A percentile compares a stretch with the other conserved stretches of the same genome.
phyloP scores from a whole-genome alignment of 106 monocot genomes.

The Acorus calamus region DNA sequence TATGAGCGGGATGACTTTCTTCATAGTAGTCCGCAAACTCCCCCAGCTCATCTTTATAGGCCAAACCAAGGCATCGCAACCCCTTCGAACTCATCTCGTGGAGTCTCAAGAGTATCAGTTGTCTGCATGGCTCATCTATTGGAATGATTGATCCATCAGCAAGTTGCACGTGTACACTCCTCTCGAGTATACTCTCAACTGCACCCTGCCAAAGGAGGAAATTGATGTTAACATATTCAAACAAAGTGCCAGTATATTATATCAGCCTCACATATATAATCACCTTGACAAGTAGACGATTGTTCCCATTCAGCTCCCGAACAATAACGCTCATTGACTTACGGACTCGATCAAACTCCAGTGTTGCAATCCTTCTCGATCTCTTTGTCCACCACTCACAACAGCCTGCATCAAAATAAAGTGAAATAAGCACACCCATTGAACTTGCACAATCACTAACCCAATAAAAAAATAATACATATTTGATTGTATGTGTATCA shows the following conservation, averaged over 20 bases:
- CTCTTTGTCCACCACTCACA: conserved; percentile 75
- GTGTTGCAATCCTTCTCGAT: conserved; percentile 46
- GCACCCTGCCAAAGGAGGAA: conserved; percentile 37
- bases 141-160: conserved; percentile 50
- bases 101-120: conserved; percentile 32
- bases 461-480: background rate
- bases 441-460: background rate
- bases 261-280: background rate
- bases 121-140: conserved; percentile 31
- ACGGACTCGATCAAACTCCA: conserved; percentile 59
- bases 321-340: conserved; percentile 72
- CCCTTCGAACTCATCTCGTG: conserved; percentile 72
- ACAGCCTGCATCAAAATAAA: conserved; percentile 31
- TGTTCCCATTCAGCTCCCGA: conserved; percentile 33
- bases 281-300: conserved; percentile 68
- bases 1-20: conserved; percentile 46
- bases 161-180: conserved; percentile 38
- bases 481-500: background rate
- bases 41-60: conserved; percentile 56
- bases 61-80: conserved; percentile 60
- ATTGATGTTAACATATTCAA: no score
- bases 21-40: conserved; percentile 53
- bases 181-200: conserved; percentile 52
- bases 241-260: background rate
- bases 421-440: background rate